A percentile compares a stretch with the other conserved stretches of the same genome.
phyloP scores from a whole-genome alignment of 108 stramenopile genomes.

The Craspedostauros australis region DNA sequence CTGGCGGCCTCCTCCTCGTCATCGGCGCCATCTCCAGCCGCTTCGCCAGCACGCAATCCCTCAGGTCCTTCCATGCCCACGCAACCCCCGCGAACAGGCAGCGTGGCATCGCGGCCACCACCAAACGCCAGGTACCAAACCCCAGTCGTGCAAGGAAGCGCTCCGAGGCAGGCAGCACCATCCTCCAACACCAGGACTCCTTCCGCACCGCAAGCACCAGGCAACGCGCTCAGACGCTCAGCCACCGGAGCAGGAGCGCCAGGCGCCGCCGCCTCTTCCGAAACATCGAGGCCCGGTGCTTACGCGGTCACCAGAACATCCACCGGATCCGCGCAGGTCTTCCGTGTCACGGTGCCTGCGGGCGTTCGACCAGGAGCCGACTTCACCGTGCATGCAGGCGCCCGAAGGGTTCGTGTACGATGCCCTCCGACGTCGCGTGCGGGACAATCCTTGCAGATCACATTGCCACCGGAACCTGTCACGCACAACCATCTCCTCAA shows the following conservation, averaged over 20 bases:
- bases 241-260: not conserved
- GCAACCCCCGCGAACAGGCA: not conserved
- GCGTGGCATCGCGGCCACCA: not conserved
- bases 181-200: not conserved
- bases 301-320: slow-evolving; percentile 51
- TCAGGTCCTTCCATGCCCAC: not conserved
- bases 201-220: not conserved
- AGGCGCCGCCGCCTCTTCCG: not conserved
- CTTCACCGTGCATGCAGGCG: slow-evolving; percentile 71
- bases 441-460: slow-evolving; percentile 76
- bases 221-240: not conserved
- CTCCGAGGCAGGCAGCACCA: slow-evolving; percentile 7
- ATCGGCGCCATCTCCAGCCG: not conserved
- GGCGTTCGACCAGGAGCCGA: slow-evolving; percentile 61
- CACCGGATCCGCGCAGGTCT: slow-evolving; percentile 65
- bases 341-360: slow-evolving; percentile 72
- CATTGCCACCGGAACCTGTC: slow-evolving; percentile 70
- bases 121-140: not conserved
- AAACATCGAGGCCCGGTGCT: slow-evolving; percentile 47
- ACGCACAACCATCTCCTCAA: slow-evolving; percentile 31
- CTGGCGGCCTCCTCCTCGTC: slow-evolving; percentile 4
- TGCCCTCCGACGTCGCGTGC: slow-evolving; percentile 68
- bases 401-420: slow-evolving; percentile 62
- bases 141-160: not conserved
- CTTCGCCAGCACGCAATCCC: not conserved